Evolutionary conservation across 202 grass and related monocot species (phyloP).

Genomic region (Miscanthus sacchariflorus): DNA sequence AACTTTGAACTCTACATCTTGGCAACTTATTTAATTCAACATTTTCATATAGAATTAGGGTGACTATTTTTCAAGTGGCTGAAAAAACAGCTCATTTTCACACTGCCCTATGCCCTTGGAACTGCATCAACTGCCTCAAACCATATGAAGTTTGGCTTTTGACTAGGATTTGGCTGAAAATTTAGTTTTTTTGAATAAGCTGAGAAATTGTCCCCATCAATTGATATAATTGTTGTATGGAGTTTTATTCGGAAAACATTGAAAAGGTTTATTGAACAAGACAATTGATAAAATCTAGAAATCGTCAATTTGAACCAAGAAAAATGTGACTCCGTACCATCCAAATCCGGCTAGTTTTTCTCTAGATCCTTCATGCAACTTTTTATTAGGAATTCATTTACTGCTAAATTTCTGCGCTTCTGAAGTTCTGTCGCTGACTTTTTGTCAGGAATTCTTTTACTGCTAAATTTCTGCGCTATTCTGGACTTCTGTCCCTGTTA

Average conservation of each 20-base stretch:
- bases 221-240: not conserved
- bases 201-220: not conserved
- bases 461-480: no score
- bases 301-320: conserved; percentile 9
- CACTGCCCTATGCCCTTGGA: not conserved
- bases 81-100: not conserved
- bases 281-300: conserved; percentile 2
- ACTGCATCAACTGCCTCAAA: not conserved
- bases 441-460: not conserved
- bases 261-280: not conserved
- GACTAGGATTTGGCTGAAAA: not conserved
- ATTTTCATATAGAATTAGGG: not conserved
- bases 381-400: not conserved
- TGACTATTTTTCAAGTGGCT: not conserved
- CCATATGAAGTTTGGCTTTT: not conserved
- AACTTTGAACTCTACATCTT: conserved; percentile 6
- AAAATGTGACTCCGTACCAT: not conserved
- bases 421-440: no score
- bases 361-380: not conserved
- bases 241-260: not conserved
- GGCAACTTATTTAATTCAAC: not conserved
- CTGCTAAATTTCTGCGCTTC: not conserved
- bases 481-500: not conserved
- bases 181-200: not conserved
- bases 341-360: not conserved